Conservation (phyloP, 164 flowering plant species). For the Akebia trifoliata region DNA sequence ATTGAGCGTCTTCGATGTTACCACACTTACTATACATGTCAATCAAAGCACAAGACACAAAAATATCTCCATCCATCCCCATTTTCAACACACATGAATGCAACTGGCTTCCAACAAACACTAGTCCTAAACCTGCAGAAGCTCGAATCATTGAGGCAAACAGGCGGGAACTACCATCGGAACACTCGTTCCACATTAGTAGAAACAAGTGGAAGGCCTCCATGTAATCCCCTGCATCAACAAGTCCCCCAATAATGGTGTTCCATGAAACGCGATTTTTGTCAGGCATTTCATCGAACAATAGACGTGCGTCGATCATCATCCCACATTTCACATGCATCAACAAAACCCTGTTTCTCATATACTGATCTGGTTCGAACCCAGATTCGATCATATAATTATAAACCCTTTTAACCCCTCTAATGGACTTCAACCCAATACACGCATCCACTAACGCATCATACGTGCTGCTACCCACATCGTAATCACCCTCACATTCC, state of each 20-base stretch:
- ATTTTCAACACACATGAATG: conserved; percentile 54
- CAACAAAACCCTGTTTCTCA: conserved; percentile 47
- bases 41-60: conserved; percentile 49
- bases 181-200: conserved; percentile 40
- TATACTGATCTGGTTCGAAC: conserved; percentile 39
- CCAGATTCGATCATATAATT: conserved; percentile 34
- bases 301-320: conserved; percentile 47
- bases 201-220: conserved; percentile 48
- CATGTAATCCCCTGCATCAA: conserved; percentile 36
- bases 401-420: conserved; percentile 41
- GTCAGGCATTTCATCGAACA: conserved; percentile 60
- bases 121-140: conserved; percentile 35
- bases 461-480: conserved; percentile 30
- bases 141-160: conserved; percentile 45
- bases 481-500: conserved; percentile 25
- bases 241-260: conserved; percentile 43
- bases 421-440: conserved; percentile 41
- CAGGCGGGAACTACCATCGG: conserved; percentile 36
- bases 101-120: conserved; percentile 40
- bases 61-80: conserved; percentile 33
- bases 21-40: conserved; percentile 72
- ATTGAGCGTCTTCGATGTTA: conserved; percentile 46
- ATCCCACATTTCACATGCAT: conserved; percentile 62
- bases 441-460: conserved; percentile 57
- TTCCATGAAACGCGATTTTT: conserved; percentile 48